These are phyloP conservation scores for Tilletia setariae DNA, from an alignment of 1,284 basidiomycete species.

Conservation along the genomic window DNA sequence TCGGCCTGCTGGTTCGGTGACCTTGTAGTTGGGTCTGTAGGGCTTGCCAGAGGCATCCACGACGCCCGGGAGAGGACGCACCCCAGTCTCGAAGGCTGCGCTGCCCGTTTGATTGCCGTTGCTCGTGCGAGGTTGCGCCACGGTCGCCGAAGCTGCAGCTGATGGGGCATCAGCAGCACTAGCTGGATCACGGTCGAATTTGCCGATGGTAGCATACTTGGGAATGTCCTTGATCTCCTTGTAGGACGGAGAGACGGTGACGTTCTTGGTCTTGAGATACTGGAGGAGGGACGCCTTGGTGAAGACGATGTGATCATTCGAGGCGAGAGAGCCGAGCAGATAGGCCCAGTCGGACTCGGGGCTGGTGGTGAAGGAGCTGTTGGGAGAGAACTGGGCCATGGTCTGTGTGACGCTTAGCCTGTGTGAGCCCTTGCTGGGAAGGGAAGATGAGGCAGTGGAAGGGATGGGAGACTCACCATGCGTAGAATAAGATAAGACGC, in stretches of 20 bases:
- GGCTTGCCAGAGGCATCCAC: slow-evolving; percentile 40
- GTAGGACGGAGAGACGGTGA: slow-evolving; percentile 42
- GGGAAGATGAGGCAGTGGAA: neutral
- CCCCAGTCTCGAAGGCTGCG: neutral
- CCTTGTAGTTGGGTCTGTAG: slow-evolving; percentile 43
- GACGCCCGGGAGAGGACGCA: slow-evolving; percentile 20
- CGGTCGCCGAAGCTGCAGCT: slow-evolving; percentile 12
- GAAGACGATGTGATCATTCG: slow-evolving; percentile 41
- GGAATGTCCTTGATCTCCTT: slow-evolving; percentile 42
- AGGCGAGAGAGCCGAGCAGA: slow-evolving; percentile 27
- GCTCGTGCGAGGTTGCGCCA: neutral
- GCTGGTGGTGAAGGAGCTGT: neutral
- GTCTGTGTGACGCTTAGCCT: neutral
- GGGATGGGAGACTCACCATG: no score
- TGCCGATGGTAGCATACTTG: slow-evolving; percentile 41
- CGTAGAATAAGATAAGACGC: no score
- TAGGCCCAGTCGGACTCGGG: slow-evolving; percentile 11
- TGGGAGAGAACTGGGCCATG: slow-evolving; percentile 11
- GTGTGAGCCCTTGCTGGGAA: neutral
- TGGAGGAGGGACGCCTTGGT: slow-evolving; percentile 39
- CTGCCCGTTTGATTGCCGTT: neutral
- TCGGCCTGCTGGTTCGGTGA: slow-evolving; percentile 42
- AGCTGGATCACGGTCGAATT: slow-evolving; percentile 12
- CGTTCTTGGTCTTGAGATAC: slow-evolving; percentile 45
- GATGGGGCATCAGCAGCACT: neutral